Base-by-base conservation (phyloP, 2,329 filamentous ascomycete species). In the Xylariales sp. region DNA sequence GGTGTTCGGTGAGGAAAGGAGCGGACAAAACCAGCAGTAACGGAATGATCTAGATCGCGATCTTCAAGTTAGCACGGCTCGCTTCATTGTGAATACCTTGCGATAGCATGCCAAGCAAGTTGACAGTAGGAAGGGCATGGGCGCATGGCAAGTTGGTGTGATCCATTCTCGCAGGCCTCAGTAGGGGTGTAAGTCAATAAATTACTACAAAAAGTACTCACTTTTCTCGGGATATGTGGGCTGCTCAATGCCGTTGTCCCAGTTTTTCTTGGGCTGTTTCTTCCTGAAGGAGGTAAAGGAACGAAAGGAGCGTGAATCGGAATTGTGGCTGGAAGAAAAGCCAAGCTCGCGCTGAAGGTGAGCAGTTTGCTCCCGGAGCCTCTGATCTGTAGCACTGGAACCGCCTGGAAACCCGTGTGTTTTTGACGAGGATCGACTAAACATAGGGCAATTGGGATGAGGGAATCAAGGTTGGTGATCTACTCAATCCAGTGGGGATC, bases 321-420 rank as follows among this genome's bases (percentile, higher is more conserved):
- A 49, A n/a, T n/a, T n/a, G n/a, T n/a, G n/a, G 31, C 49, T 8
- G 8, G 23, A 32, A 12, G 37, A 33, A 25, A 30, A 46, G 29
- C 85, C 69, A 38, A 66, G 51, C 17, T 68, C 64, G 43, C 56
- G 56, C n/a, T n/a, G n/a, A 34, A 67, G 49, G 35, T 53, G 51
- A 36, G 59, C 57, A 40, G 59, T 45, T 47, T 62, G 61, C 42
- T 62, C 59, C 44, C 56, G 57, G 42, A 52, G 51, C 42, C 56
- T 56, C 48, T 65, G 59, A 36, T 68, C 62, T 48, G 62, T 63
- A 34, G 27, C 28, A 38, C 27, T 20, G 14, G 35, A 15, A 29
- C 24, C 34, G 18, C 34, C 34, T 30, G 54, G 50, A 47, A 56
- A 54, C 51, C 58, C 60, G 53, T 61, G 46, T 43, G 49, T 41